Conservation (phyloP, 306 rosid genomes). For the Trifolium fragiferum region DNA sequence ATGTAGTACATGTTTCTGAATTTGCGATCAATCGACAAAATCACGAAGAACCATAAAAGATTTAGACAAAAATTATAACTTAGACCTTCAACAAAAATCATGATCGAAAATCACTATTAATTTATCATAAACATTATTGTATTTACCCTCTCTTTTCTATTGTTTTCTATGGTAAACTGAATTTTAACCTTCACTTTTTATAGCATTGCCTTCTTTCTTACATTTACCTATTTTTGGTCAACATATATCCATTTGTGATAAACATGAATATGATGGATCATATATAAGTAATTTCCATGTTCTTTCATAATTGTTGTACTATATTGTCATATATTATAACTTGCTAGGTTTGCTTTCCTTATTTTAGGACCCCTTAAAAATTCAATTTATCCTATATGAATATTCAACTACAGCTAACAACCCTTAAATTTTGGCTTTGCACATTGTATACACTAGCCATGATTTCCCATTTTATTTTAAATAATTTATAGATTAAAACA, state of each 20-base stretch:
- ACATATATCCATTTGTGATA: conserved; percentile 9
- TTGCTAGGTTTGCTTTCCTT: conserved; percentile 21
- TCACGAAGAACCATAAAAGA: neutral
- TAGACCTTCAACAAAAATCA: neutral
- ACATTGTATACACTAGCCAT: conserved; percentile 27
- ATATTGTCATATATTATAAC: conserved; percentile 6
- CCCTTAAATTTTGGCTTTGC: conserved; percentile 23
- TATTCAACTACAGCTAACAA: conserved; percentile 34
- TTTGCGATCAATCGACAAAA: neutral
- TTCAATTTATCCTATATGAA: neutral
- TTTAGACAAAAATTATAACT: too few relatives aligned
- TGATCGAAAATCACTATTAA: neutral
- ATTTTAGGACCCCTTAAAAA: neutral
- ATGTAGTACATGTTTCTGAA: too few relatives aligned
- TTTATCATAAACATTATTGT: neutral
- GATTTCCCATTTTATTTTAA: conserved; percentile 25
- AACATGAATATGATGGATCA: conserved; percentile 23
- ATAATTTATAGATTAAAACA: conserved; percentile 31
- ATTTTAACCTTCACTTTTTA: neutral
- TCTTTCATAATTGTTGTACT: conserved; percentile 1
- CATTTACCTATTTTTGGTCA: conserved; percentile 13
- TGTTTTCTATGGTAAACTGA: neutral
- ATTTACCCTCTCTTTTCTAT: neutral
- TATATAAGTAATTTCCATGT: neutral
- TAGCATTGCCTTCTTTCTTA: neutral